These are phyloP conservation scores for Aegle marmelos DNA, from an alignment of 345 rosid genomes.

Conservation along the genomic window DNA sequence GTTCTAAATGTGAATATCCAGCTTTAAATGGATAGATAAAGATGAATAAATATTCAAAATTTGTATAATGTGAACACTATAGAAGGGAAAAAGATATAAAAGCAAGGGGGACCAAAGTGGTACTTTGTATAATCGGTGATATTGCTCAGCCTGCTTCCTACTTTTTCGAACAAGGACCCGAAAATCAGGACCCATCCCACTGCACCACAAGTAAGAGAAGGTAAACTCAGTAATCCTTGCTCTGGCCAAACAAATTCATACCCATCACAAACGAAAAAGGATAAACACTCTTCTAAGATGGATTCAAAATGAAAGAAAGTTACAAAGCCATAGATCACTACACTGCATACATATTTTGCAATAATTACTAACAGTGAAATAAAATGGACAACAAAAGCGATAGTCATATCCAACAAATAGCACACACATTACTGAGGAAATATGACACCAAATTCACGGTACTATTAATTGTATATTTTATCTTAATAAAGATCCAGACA, in stretches of 20 bases:
- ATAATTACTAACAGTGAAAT: background rate
- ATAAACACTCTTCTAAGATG: background rate
- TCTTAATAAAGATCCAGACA: background rate
- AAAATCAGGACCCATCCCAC: constrained; percentile 99
- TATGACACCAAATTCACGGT: background rate
- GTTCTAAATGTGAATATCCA: background rate
- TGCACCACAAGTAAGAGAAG: constrained; percentile 27
- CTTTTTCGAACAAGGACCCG: constrained; percentile 93
- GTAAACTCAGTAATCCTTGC: background rate
- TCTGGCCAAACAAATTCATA: background rate
- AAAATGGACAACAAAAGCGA: background rate
- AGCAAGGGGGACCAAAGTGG: background rate
- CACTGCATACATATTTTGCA: background rate
- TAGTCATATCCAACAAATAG: background rate
- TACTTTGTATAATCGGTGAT: constrained; percentile 79
- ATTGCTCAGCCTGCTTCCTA: constrained; percentile 92
- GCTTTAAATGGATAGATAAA: background rate
- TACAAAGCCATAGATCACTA: background rate
- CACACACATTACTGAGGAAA: background rate
- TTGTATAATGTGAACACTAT: background rate
- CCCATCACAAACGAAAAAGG: background rate
- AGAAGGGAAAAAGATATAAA: background rate
- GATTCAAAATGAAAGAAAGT: background rate
- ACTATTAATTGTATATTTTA: background rate
- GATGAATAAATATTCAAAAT: background rate